Evolutionary conservation across 306 rosid genomes (phyloP), one percentile per base, ranked within the genome.

Genomic region (Quercus ilex): DNA sequence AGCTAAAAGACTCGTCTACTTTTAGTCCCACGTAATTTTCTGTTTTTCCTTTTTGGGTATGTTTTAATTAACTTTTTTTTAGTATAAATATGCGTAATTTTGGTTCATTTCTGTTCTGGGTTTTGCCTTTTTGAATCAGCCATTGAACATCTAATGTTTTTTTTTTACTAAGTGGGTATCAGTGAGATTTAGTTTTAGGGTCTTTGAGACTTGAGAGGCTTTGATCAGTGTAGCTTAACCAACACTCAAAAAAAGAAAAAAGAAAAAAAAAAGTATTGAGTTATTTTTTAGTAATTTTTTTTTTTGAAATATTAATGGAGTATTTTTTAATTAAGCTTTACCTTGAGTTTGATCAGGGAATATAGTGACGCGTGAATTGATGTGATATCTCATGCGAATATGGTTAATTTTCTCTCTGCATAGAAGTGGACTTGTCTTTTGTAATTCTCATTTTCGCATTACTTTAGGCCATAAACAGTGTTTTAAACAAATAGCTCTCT

Each of bases 301-400:
- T 64, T 63, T 6, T 5, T 5, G 6, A 63, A 21, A 60, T 8
- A 60, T 12, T 1, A 5, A 63, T 12, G 70, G 17, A 64, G 31
- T 63, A 28, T 64, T 26, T 63, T 28, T 64, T 35, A 19, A 67
- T 33, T 35, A 33, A 23, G 78, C 1, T 38, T 38, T 55, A 59
- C 78, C 78, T 75, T 77, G 30, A 38, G 59, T 23, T 63, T 75
- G 19, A 70, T 49, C 73, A 69, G 58, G 73, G 74, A 55, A 60
- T 43, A 69, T 58, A 21, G 62, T 78, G 78, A 74, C 73, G 84
- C 79, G 30, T 65, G 78, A 81, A 60, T 79, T 81, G 84, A 81
- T 81, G 85, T 73, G 90, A 81, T 81, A 57, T 78, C 74, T 83
- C 81, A 59, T 62, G 70, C 21, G 71, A 41, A 10, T 64, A 55